phyloP scores from a whole-genome alignment of 495 filamentous ascomycete species.

The Trichocladium uniseriatum region DNA sequence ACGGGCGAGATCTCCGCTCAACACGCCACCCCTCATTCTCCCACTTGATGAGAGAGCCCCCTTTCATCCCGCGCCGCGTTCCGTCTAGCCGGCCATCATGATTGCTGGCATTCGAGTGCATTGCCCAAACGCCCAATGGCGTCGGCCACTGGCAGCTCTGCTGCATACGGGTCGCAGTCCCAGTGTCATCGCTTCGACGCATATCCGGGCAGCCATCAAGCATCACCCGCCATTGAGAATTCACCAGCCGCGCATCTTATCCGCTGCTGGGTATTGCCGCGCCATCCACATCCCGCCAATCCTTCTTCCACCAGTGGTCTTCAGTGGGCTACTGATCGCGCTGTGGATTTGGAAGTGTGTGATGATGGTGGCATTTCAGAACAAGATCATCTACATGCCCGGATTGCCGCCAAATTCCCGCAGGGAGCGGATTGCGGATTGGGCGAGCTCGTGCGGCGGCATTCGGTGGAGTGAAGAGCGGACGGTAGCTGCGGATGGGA shows the following conservation, averaged over 20 bases:
- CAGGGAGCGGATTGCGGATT: slow-evolving; percentile 51
- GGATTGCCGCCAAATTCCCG: slow-evolving; percentile 54
- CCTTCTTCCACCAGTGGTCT: slow-evolving; percentile 57
- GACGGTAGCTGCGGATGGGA: slow-evolving; percentile 49
- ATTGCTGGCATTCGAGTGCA: not conserved
- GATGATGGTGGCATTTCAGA: slow-evolving; percentile 73
- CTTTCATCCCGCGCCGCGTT: too few relatives aligned
- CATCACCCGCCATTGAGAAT: not conserved
- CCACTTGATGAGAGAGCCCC: too few relatives aligned
- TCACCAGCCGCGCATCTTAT: not conserved
- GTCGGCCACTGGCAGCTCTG: not conserved
- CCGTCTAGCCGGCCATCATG: slow-evolving; percentile 4
- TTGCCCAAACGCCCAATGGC: slow-evolving; percentile 5
- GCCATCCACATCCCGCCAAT: slow-evolving; percentile 42
- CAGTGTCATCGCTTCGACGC: slow-evolving; percentile 3
- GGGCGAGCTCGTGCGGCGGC: slow-evolving; percentile 44
- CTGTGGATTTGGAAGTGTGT: slow-evolving; percentile 74
- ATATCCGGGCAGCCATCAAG: slow-evolving; percentile 6
- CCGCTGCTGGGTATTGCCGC: slow-evolving; percentile 3
- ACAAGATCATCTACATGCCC: slow-evolving; percentile 78
- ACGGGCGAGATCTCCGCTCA: slow-evolving; percentile 9
- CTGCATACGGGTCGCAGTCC: slow-evolving; percentile 6
- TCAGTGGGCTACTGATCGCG: slow-evolving; percentile 52
- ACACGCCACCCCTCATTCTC: slow-evolving; percentile 8
- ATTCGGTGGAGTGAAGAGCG: slow-evolving; percentile 55